A percentile compares a stretch with the other conserved stretches of the same genome.
phyloP scores from a whole-genome alignment of 768 basidiomycete species.

The Macrocybe gigantea region DNA sequence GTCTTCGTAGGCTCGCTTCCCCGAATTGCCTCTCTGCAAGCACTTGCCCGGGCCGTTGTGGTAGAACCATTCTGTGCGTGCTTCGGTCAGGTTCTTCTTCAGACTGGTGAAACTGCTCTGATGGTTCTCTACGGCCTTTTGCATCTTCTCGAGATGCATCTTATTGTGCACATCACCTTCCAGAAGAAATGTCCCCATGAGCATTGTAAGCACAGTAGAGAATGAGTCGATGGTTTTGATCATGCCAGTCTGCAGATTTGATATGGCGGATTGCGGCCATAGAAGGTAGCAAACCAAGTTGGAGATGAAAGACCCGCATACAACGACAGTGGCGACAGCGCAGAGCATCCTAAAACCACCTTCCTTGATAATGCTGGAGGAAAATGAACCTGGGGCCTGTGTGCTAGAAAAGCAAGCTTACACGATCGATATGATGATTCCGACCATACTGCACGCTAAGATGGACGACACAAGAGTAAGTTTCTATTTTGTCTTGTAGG shows the following conservation, averaged over 20 bases:
- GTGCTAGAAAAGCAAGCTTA: slow-evolving; percentile 21
- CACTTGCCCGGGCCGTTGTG: slow-evolving; percentile 19
- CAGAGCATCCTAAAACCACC: slow-evolving; percentile 74
- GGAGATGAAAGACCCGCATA: slow-evolving; percentile 69
- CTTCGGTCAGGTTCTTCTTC: slow-evolving; percentile 81
- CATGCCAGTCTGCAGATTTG: slow-evolving; percentile 80
- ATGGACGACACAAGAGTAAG: not conserved
- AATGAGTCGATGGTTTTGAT: slow-evolving; percentile 83
- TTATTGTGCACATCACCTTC: slow-evolving; percentile 54
- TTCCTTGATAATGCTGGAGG: slow-evolving; percentile 73
- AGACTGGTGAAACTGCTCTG: slow-evolving; percentile 87
- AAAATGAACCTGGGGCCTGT: slow-evolving; percentile 3
- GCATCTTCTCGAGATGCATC: slow-evolving; percentile 56
- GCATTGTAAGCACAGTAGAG: slow-evolving; percentile 73
- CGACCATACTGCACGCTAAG: slow-evolving; percentile 78
- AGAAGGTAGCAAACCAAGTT: slow-evolving; percentile 81
- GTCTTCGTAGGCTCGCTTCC: slow-evolving; percentile 69
- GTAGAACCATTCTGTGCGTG: slow-evolving; percentile 75
- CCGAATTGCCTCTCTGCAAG: slow-evolving; percentile 21
- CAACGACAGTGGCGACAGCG: slow-evolving; percentile 70
- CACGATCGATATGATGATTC: slow-evolving; percentile 82
- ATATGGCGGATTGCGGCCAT: slow-evolving; percentile 83
- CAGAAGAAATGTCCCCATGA: slow-evolving; percentile 83
- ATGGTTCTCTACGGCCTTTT: slow-evolving; percentile 78
- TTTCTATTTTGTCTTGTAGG: not conserved